Evolutionary conservation across 805 yeast genomes (phyloP).

Genomic region (Jamesozyma gamospora): DNA sequence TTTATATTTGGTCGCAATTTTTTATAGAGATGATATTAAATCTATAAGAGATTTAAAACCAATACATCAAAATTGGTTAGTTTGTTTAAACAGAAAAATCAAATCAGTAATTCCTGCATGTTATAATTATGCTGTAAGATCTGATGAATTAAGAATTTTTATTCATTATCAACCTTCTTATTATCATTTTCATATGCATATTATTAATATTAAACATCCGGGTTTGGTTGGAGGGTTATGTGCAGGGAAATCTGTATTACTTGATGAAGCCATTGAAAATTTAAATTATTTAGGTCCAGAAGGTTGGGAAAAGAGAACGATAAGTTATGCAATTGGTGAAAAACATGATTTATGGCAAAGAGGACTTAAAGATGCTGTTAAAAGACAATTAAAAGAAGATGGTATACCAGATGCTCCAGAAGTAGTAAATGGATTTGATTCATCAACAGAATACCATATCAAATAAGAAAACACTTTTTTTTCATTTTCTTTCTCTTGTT

Average conservation of each 20-base stretch:
- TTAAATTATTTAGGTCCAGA: constrained; percentile 42
- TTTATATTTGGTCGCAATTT: constrained; percentile 69
- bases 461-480: no score
- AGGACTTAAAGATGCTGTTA: constrained; percentile 24
- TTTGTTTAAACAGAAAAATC: constrained; percentile 37
- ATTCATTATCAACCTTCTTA: constrained; percentile 95
- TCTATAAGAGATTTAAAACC: constrained; percentile 66
- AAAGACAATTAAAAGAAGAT: constrained; percentile 19
- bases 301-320: constrained; percentile 48
- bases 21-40: constrained; percentile 55
- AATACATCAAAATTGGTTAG: constrained; percentile 50
- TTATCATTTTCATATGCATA: constrained; percentile 91
- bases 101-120: constrained; percentile 36
- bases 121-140: constrained; percentile 35
- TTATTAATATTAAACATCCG: constrained; percentile 61
- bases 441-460: neutral
- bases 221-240: constrained; percentile 62
- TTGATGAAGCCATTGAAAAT: constrained; percentile 76
- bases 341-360: constrained; percentile 64
- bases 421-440: constrained; percentile 4
- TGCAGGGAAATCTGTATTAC: constrained; percentile 70
- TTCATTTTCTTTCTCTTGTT: no score
- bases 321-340: constrained; percentile 66
- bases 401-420: constrained; percentile 21
- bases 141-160: constrained; percentile 61